Evolutionary conservation across 2,329 filamentous ascomycete species (phyloP).

Genomic region (Aspergillus spinulosporus): DNA sequence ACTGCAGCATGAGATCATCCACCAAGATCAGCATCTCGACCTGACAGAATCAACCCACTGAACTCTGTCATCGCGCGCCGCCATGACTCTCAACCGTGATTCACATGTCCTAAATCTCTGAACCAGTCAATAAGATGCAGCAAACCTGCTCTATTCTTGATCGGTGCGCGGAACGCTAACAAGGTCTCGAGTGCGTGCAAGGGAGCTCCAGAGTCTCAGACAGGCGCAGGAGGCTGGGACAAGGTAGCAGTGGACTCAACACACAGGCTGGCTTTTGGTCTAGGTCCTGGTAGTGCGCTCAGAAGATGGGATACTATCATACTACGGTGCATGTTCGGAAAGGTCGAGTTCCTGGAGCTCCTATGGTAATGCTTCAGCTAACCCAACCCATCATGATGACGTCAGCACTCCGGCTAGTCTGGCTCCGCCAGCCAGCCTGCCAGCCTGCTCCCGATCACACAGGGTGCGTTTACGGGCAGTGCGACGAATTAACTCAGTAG

Average conservation of each 20-base stretch:
- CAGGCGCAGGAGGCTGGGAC: not conserved
- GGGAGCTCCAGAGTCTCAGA: not conserved
- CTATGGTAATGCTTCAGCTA: not conserved
- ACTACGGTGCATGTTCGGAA: not conserved
- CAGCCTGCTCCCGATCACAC: no score
- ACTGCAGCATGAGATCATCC: slow-evolving; percentile 9
- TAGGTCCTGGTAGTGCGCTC: not conserved
- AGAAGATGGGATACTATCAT: not conserved
- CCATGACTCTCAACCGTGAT: not conserved
- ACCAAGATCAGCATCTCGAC: not conserved
- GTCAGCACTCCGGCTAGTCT: slow-evolving; percentile 1
- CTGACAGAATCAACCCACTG: not conserved
- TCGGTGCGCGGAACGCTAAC: not conserved
- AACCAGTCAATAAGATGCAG: not conserved
- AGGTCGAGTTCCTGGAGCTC: not conserved
- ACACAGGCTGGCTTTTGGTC: not conserved
- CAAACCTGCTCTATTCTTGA: not conserved
- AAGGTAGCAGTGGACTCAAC: not conserved
- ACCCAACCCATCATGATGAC: not conserved
- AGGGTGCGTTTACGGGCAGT: no score
- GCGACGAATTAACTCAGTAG: no score
- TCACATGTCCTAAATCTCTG: slow-evolving; percentile 1
- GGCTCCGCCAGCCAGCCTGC: no score
- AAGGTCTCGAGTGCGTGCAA: not conserved
- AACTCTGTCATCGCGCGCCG: not conserved